These are phyloP conservation scores for Neofusicoccum parvum DNA, from an alignment of 2,329 filamentous ascomycete genomes.

Conservation along the genomic window DNA sequence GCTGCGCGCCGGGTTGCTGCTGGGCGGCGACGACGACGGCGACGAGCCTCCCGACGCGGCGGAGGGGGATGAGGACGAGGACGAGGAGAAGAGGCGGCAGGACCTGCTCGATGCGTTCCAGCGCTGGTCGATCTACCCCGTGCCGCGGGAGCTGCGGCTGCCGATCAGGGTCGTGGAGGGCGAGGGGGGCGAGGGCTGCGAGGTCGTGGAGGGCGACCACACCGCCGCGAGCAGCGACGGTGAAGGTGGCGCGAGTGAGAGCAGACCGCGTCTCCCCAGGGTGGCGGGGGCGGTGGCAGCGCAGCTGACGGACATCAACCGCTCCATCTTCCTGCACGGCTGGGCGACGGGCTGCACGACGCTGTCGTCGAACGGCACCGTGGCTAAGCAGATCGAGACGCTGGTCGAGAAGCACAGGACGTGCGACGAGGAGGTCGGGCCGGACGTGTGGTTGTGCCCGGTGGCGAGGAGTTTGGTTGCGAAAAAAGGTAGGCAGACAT, in stretches of 20 bases:
- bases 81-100: constrained; percentile 23
- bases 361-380: constrained; percentile 69
- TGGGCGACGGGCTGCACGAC: constrained; percentile 68
- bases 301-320: constrained; percentile 63
- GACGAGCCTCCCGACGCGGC: neutral
- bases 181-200: too few relatives aligned
- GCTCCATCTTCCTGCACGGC: constrained; percentile 71
- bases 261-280: constrained; percentile 44
- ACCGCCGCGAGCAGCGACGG: too few relatives aligned
- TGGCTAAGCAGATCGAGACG: constrained; percentile 66
- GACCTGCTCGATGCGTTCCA: constrained; percentile 34
- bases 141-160: constrained; percentile 58
- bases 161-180: constrained; percentile 59
- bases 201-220: too few relatives aligned
- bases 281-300: constrained; percentile 48
- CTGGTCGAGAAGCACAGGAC: constrained; percentile 56
- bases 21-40: constrained; percentile 32
- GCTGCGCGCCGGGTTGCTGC: constrained; percentile 59
- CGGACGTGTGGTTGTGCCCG: constrained; percentile 65
- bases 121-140: constrained; percentile 54
- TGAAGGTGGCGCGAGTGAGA: neutral
- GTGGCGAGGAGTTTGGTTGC: constrained; percentile 68
- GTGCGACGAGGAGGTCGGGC: constrained; percentile 55
- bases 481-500: constrained; percentile 42
- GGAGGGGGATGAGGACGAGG: constrained; percentile 25